Percentiles rank a stretch among this genome's conserved stretches.
Evolutionary conservation across 164 flowering plant species (phyloP).

Genomic region (Magnolia kwangsiensis): DNA sequence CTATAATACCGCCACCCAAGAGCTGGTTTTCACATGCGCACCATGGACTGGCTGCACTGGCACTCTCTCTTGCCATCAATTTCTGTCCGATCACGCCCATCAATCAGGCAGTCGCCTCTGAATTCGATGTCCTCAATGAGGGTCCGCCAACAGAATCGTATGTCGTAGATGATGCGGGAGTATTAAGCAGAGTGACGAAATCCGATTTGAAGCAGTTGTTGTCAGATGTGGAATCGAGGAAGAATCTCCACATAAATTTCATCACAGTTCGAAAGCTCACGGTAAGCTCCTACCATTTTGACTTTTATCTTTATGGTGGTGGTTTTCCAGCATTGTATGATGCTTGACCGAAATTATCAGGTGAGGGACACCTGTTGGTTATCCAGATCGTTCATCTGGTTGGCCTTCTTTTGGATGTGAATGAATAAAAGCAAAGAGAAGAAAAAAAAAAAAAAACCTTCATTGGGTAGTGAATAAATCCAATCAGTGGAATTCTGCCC

Average conservation of each 20-base stretch:
- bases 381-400: background rate
- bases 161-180: conserved; percentile 92
- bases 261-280: conserved; percentile 92
- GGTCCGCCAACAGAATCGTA: conserved; percentile 79
- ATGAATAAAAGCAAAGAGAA: no score
- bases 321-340: background rate
- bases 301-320: no score
- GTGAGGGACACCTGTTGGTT: background rate
- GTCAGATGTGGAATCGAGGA: conserved; percentile 84
- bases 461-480: no score
- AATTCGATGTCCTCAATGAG: conserved; percentile 79
- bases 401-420: no score
- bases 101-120: conserved; percentile 64
- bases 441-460: no score
- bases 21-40: conserved; percentile 59
- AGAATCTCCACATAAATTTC: conserved; percentile 69
- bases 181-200: conserved; percentile 81
- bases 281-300: conserved; percentile 39
- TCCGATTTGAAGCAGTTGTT: conserved; percentile 77
- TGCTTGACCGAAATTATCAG: background rate
- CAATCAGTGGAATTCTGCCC: no score
- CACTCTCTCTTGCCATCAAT: conserved; percentile 72
- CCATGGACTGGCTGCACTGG: conserved; percentile 82
- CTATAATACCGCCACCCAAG: conserved; percentile 17
- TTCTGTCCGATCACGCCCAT: conserved; percentile 43